Evolutionary conservation across 2,329 filamentous ascomycete genomes (phyloP).

Genomic region (Leptographium lundbergii): DNA sequence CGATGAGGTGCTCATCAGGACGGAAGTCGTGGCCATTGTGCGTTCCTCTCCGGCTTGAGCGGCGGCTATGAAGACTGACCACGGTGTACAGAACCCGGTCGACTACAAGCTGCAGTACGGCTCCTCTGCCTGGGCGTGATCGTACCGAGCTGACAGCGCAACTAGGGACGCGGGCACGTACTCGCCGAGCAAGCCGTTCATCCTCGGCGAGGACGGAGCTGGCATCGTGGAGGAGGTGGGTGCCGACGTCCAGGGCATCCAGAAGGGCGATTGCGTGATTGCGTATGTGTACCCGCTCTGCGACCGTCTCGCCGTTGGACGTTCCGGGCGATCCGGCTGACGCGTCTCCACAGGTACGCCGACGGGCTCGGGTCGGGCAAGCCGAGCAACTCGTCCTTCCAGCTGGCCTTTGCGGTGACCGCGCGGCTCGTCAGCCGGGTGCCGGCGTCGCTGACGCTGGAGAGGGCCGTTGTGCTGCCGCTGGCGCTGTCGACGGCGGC

Average conservation of each 20-base stretch:
- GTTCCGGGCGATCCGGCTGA: neutral
- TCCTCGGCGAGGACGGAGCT: neutral
- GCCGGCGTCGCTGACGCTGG: neutral
- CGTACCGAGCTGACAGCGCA: neutral
- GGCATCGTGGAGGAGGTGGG: neutral
- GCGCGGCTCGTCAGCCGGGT: neutral
- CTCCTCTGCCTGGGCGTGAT: neutral
- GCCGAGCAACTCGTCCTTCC: neutral
- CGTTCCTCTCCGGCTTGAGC: neutral
- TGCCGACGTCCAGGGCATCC: neutral
- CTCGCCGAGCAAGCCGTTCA: neutral
- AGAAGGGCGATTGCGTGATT: neutral
- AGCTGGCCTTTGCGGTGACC: neutral
- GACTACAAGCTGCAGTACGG: neutral
- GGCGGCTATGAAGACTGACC: neutral
- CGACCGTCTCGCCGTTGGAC: too few species aligned
- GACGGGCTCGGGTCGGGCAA: neutral
- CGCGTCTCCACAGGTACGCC: neutral
- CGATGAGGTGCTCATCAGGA: neutral
- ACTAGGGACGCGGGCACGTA: neutral
- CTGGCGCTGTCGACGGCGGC: neutral
- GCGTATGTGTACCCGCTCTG: neutral
- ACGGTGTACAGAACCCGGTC: neutral
- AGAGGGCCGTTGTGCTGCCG: neutral
- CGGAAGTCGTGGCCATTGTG: neutral